Conservation (phyloP, 768 basidiomycete genomes). For the Plicaturopsis crispa region DNA sequence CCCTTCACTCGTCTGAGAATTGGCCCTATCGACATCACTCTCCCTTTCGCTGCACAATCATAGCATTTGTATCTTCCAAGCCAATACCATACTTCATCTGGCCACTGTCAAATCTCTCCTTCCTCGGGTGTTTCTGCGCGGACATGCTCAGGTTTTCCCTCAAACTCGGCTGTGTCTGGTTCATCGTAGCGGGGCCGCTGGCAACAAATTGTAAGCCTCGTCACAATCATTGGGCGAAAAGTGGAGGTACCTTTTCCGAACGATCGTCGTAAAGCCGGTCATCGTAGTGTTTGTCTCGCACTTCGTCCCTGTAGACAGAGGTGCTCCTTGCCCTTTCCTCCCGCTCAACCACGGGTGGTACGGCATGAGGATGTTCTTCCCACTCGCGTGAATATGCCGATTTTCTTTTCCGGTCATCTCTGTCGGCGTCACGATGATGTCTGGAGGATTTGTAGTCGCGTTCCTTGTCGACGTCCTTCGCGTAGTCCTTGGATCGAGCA, state of each 20-base stretch:
- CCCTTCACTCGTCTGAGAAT: conserved; percentile 93
- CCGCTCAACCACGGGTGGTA: conserved; percentile 28
- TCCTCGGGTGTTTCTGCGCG: conserved; percentile 82
- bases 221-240: conserved; percentile 2
- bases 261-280: conserved; percentile 47
- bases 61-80: conserved; percentile 12
- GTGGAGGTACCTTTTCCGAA: conserved; percentile 52
- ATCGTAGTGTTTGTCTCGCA: conserved; percentile 31
- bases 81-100: neutral
- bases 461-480: conserved; percentile 27
- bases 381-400: conserved; percentile 35
- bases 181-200: conserved; percentile 51
- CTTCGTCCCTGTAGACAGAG: conserved; percentile 19
- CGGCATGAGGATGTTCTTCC: conserved; percentile 37
- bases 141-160: conserved; percentile 28
- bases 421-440: conserved; percentile 46
- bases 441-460: conserved; percentile 38
- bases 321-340: conserved; percentile 49
- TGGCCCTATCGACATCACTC: conserved; percentile 59
- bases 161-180: conserved; percentile 35
- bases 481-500: conserved; percentile 8
- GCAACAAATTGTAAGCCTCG: conserved; percentile 10
- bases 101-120: conserved; percentile 61
- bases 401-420: conserved; percentile 45
- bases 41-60: conserved; percentile 11